These are phyloP conservation scores for Camelina hispida DNA, from an alignment of 345 rosid genomes.

Conservation along the genomic window DNA sequence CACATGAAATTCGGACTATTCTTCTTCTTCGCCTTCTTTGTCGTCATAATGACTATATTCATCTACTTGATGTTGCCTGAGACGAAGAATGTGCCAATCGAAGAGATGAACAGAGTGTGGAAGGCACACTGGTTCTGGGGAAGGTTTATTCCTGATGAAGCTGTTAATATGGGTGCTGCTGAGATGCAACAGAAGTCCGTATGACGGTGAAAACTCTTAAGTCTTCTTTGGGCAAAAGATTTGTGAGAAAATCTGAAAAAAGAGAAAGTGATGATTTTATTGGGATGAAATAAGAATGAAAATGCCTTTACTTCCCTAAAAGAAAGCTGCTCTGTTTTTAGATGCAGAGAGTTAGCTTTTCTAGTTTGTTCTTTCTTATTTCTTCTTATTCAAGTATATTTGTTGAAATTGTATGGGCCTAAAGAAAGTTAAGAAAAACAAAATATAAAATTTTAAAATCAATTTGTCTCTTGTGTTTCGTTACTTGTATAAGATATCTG, in stretches of 20 bases:
- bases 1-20: slow-evolving; percentile 58
- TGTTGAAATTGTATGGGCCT: slow-evolving; percentile 29
- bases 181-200: slow-evolving; percentile 45
- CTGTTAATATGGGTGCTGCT: slow-evolving; percentile 40
- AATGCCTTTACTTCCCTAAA: neutral
- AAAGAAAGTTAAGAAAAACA: neutral
- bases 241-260: slow-evolving; percentile 9
- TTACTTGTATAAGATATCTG: too few relatives aligned
- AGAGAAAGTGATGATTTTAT: slow-evolving; percentile 7
- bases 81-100: slow-evolving; percentile 49
- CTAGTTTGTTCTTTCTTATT: neutral
- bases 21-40: slow-evolving; percentile 54
- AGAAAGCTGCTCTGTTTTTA: slow-evolving; percentile 30
- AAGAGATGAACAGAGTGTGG: slow-evolving; percentile 51
- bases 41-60: slow-evolving; percentile 53
- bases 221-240: slow-evolving; percentile 12
- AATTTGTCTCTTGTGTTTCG: too few relatives aligned
- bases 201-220: slow-evolving; percentile 4
- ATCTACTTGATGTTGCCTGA: slow-evolving; percentile 53
- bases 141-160: slow-evolving; percentile 47
- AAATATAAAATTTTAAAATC: neutral
- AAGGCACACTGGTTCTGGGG: slow-evolving; percentile 51
- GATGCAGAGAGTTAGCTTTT: neutral
- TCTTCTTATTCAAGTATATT: slow-evolving; percentile 1
- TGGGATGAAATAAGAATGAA: slow-evolving; percentile 26